These are phyloP conservation scores for Zygotorulaspora danielsina DNA, from an alignment of 805 yeast species.

Conservation along the genomic window DNA sequence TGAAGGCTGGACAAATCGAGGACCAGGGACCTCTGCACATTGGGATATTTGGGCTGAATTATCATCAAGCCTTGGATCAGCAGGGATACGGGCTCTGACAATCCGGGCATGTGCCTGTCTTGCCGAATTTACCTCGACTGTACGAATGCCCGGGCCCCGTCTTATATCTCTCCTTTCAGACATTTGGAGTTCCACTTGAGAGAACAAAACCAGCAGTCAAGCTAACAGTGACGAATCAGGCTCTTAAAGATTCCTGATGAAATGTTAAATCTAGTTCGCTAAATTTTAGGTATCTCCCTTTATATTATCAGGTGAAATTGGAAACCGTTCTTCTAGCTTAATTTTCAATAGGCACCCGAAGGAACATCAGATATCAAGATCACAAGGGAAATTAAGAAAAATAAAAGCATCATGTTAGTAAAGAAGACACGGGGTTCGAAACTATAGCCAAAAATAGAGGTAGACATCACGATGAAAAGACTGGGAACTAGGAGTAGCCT, in stretches of 20 bases:
- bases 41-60: not conserved
- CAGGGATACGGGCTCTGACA: conserved; percentile 35
- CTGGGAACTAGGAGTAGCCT: conserved; percentile 6
- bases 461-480: conserved; percentile 9
- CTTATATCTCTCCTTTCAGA: conserved; percentile 9
- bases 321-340: not conserved
- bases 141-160: conserved; percentile 42
- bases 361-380: not conserved
- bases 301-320: not conserved
- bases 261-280: not conserved
- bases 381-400: too few relatives aligned
- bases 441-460: not conserved
- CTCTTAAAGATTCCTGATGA: too few relatives aligned
- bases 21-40: not conserved
- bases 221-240: too few relatives aligned
- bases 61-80: not conserved
- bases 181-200: conserved; percentile 6
- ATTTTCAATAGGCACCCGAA: not conserved
- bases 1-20: not conserved
- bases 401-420: too few relatives aligned
- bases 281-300: not conserved
- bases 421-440: not conserved
- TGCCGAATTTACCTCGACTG: conserved; percentile 56
- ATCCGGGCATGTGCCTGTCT: conserved; percentile 53
- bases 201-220: too few relatives aligned